Conservation (phyloP, 2,329 filamentous ascomycete species). For the Malbranchea cinnamomea region DNA sequence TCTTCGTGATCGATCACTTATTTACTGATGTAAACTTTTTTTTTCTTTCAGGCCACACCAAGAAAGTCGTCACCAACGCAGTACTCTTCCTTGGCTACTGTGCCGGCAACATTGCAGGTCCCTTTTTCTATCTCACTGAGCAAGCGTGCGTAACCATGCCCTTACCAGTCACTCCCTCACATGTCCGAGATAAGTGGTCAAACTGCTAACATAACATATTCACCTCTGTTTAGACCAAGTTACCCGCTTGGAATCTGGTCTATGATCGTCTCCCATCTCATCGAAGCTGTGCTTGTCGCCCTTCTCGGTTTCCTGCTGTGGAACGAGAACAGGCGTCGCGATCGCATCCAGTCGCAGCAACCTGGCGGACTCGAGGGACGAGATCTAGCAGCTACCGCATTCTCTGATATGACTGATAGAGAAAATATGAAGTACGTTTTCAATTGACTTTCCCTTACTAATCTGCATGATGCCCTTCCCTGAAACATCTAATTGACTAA, state of each 20-base stretch:
- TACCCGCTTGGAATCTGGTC: slow-evolving; percentile 41
- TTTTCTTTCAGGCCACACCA: slow-evolving; percentile 37
- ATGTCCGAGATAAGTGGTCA: neutral
- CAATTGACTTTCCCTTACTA: neutral
- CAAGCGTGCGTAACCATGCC: slow-evolving; percentile 28
- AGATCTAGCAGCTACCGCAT: slow-evolving; percentile 36
- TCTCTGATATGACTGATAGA: slow-evolving; percentile 38
- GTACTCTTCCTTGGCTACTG: slow-evolving; percentile 46
- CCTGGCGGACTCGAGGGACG: slow-evolving; percentile 32
- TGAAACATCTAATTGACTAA: neutral
- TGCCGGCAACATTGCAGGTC: slow-evolving; percentile 45
- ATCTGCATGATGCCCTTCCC: neutral
- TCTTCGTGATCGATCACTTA: no score
- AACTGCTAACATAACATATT: neutral
- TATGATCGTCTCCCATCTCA: slow-evolving; percentile 40
- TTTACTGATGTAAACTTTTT: neutral
- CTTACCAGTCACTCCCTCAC: neutral
- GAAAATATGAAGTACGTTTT: slow-evolving; percentile 34
- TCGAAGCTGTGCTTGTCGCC: slow-evolving; percentile 35
- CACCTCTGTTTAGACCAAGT: slow-evolving; percentile 19
- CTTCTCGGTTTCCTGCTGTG: slow-evolving; percentile 33
- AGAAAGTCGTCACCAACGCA: slow-evolving; percentile 50
- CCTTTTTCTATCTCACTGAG: slow-evolving; percentile 46
- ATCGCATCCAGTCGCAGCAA: slow-evolving; percentile 33
- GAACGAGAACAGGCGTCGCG: slow-evolving; percentile 35